phyloP scores from a whole-genome alignment of 106 monocot species.

The Dendrobium nobile region DNA sequence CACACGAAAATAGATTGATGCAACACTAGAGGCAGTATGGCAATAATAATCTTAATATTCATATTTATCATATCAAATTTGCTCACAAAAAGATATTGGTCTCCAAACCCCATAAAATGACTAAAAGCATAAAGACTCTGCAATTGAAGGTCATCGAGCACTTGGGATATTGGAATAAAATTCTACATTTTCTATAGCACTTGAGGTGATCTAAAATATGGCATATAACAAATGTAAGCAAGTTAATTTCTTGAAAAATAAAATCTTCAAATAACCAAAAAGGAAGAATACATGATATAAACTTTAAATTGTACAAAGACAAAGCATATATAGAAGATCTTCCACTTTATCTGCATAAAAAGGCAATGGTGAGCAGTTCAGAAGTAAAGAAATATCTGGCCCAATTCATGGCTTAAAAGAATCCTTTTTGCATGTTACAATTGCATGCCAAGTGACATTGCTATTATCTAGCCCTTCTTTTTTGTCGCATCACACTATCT shows the following conservation, averaged over 20 bases:
- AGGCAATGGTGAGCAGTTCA: background rate
- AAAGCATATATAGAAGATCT: background rate
- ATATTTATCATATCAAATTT: background rate
- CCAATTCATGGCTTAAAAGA: background rate
- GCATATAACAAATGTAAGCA: background rate
- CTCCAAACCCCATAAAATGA: background rate
- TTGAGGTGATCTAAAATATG: no score
- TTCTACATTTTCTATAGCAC: no score
- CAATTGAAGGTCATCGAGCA: background rate
- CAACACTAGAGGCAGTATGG: background rate
- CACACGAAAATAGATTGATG: background rate
- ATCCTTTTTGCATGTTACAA: background rate
- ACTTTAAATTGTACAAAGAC: background rate
- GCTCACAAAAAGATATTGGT: background rate
- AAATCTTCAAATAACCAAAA: background rate
- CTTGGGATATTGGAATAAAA: no score
- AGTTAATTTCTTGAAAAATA: background rate
- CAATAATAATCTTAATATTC: background rate
- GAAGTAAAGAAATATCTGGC: background rate
- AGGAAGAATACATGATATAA: background rate
- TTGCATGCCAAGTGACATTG: background rate
- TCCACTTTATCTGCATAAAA: background rate
- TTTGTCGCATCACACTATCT: background rate
- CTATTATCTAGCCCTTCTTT: background rate
- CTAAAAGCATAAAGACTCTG: background rate